phyloP scores from a whole-genome alignment of 805 yeast genomes.

The Kregervanrija delftensis region DNA sequence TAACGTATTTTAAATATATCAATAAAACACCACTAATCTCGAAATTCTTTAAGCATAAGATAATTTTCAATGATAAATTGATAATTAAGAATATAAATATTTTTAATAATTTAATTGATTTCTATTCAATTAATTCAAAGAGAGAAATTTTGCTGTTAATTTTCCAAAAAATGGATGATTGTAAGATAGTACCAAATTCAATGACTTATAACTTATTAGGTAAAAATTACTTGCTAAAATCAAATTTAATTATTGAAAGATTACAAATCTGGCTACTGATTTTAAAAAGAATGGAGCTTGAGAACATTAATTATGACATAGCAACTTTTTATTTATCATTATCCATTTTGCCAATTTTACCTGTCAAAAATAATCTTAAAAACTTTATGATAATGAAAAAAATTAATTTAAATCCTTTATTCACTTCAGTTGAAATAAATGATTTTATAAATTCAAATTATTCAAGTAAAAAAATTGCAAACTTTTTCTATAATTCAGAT shows the following conservation, averaged over 20 bases:
- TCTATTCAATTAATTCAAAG: constrained; percentile 32
- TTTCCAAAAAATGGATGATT: constrained; percentile 31
- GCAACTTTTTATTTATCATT: constrained; percentile 17
- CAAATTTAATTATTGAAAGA: constrained; percentile 10
- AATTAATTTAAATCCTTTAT: constrained; percentile 6
- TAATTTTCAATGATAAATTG: constrained; percentile 7
- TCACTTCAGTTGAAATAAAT: constrained; percentile 11
- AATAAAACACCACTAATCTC: constrained; percentile 11
- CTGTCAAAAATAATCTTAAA: constrained; percentile 9
- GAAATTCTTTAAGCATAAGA: constrained; percentile 8
- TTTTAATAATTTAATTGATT: constrained; percentile 26
- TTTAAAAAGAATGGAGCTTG: constrained; percentile 10
- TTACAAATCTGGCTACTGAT: constrained; percentile 13
- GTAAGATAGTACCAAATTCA: constrained; percentile 13
- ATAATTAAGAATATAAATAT: constrained; percentile 5
- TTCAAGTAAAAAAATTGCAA: constrained; percentile 9
- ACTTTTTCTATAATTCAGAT: constrained; percentile 6
- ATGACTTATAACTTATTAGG: constrained; percentile 18
- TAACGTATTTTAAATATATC: constrained; percentile 14
- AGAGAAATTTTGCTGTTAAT: constrained; percentile 34
- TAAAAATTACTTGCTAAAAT: constrained; percentile 12
- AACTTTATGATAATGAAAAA: constrained; percentile 6
- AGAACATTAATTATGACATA: constrained; percentile 13
- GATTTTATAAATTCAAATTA: constrained; percentile 12
- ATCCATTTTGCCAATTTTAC: constrained; percentile 13